Base-by-base conservation (phyloP, 305 asterid genomes). In the Fraxinus dipetala region DNA sequence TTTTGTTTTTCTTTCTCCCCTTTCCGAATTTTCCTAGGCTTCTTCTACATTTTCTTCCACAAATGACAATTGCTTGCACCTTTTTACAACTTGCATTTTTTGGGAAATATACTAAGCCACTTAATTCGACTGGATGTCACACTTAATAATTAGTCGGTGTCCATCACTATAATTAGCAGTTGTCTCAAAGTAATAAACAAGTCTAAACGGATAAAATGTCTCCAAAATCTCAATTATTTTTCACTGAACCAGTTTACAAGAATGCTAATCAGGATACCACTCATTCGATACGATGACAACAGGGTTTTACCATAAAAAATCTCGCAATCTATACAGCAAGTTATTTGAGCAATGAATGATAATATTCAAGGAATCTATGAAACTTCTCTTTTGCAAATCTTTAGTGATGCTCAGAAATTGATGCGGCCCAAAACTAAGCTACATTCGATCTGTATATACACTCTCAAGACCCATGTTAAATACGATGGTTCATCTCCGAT, bases 371-470 rank as follows among this genome's bases (percentile, higher is more conserved):
- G 54, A 79, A 35, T 80, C 61, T 69, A 80, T 35, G 65, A 30
- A 81, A 81, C 78, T 80, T 76, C 76, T 79, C 78, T 56, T 78
- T 34, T 28, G 32, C 72, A 76, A 76, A 30, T 45, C 85, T 74
- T 76, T 28, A 13, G 54, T 77, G 43, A 82, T 48, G 31, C 69
- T 83, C 79, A 36, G 81, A 78, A 83, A 80, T 78, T 61, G 80
- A 83, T 75, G 79, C 80, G 35, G 83, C 56, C 80, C 77, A 65
- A 20, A 67, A 75, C 83, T 77, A 63, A 72, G 87, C 86, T 81
- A 11, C 84, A 40, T 70, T 72, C 61, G n/a, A 69, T 78, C 36
- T 78, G 78, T 89, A 85, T 83, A 69, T 86, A 88, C 91, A 83
- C 85, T 83, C 84, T 84, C 80, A 72, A 65, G 80, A 76, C 88